These are phyloP conservation scores for Abrus precatorius DNA, from an alignment of 306 rosid species.

Conservation along the genomic window DNA sequence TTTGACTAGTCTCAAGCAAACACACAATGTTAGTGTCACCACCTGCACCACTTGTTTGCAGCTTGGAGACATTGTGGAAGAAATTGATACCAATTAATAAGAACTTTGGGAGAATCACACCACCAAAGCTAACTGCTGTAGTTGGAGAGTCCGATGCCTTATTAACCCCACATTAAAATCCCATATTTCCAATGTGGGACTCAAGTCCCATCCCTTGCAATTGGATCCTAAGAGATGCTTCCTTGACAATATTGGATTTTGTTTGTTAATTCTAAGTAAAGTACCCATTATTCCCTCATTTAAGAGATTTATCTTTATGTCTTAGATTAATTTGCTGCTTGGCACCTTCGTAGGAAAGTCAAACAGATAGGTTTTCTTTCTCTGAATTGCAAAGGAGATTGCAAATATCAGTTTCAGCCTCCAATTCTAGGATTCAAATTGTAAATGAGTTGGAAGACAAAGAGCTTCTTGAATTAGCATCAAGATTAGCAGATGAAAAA, in stretches of 20 bases:
- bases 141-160: too few relatives aligned
- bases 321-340: conserved; percentile 29
- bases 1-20: too few relatives aligned
- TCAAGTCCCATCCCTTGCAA: too few relatives aligned
- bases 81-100: too few relatives aligned
- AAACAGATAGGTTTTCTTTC: conserved; percentile 65
- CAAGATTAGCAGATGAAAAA: conserved; percentile 58
- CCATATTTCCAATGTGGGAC: background rate
- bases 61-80: too few relatives aligned
- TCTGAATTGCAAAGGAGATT: conserved; percentile 72
- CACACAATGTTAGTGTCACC: too few relatives aligned
- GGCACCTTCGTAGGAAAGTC: conserved; percentile 60
- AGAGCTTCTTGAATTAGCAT: conserved; percentile 83
- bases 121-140: too few relatives aligned
- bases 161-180: too few relatives aligned
- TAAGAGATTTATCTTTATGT: conserved; percentile 29
- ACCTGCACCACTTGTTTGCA: too few relatives aligned
- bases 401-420: conserved; percentile 72
- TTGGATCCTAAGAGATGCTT: background rate
- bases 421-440: conserved; percentile 64
- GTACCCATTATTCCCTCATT: conserved; percentile 12
- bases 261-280: conserved; percentile 6
- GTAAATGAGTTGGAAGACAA: conserved; percentile 75
- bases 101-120: too few relatives aligned
- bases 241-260: conserved; percentile 27